Base-by-base conservation (phyloP, 768 basidiomycete genomes). In the Rhizopogon sp. region DNA sequence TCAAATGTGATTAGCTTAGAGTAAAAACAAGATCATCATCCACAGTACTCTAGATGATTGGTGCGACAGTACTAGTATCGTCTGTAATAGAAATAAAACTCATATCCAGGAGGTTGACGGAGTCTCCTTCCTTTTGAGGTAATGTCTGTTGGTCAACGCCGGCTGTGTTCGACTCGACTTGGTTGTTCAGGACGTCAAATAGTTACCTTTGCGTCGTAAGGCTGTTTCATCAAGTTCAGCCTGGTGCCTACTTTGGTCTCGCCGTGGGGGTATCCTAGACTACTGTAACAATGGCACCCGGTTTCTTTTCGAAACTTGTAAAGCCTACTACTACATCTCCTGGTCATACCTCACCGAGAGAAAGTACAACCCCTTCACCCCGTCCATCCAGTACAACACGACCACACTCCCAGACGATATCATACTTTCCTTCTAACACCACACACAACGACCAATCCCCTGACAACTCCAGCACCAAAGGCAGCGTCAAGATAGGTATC, bases 291-390 rank as follows among this genome's bases (percentile, higher is more conserved):
- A 69, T 70, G 68, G 60, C 68, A 0, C 50, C 70, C 16, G 62
- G 60, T 28, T 70, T 70, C 59, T 66, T 70, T 50, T 49, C 68
- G 39, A 70, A 70, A 51, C 63, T 70, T 40, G 66, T 70, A 49
- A 66, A 58, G 29, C 58, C 54, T n/a, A n/a, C 67, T 0, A 51
- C 52, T 9, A 29, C 53, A 41, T 50, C 66, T 3, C 46, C 61
- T 33, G 40, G n/a, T 3, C 44, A 40, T 43, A 3, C 25, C 41
- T 53, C 43, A 2, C 44, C 7, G 22, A 56, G 60, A 14, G 56
- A 56, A 7, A 50, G 43, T 8, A 6, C n/a, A 4, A 16, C 41
- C 5, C 11, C 41, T 11, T 54, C 58, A 6, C 43, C 49, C 0
- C 39, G 46, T 5, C 6, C 55, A 0, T 51, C 54, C 5, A 29